These are phyloP conservation scores for Candida cerambycidarum DNA, from an alignment of 805 yeast genomes.

Conservation along the genomic window DNA sequence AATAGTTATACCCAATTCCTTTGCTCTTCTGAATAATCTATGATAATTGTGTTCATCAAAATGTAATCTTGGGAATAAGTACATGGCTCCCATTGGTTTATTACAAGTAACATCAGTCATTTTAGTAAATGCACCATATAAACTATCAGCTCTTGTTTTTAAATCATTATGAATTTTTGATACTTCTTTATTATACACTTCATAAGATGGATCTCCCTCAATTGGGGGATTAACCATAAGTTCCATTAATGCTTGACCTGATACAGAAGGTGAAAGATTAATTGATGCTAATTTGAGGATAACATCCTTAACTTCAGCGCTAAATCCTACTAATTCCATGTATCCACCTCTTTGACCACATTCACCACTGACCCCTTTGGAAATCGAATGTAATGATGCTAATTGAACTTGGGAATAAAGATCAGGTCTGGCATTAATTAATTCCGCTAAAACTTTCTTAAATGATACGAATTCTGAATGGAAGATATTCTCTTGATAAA, in stretches of 20 bases:
- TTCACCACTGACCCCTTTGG: slow-evolving; percentile 97
- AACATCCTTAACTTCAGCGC: slow-evolving; percentile 63
- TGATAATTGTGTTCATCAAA: slow-evolving; percentile 49
- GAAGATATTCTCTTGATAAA: slow-evolving; percentile 91
- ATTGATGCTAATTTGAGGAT: slow-evolving; percentile 86
- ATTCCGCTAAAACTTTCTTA: slow-evolving; percentile 70
- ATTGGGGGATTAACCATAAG: slow-evolving; percentile 91
- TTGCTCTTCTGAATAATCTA: slow-evolving; percentile 63
- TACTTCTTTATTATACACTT: slow-evolving; percentile 63
- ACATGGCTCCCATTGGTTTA: slow-evolving; percentile 97
- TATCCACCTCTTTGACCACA: slow-evolving; percentile 99
- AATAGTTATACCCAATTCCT: slow-evolving; percentile 53
- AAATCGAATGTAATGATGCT: slow-evolving; percentile 94
- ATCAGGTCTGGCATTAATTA: slow-evolving; percentile 55
- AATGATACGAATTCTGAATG: slow-evolving; percentile 79
- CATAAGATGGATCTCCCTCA: slow-evolving; percentile 73
- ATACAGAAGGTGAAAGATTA: slow-evolving; percentile 88
- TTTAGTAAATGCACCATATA: slow-evolving; percentile 67
- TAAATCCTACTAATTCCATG: slow-evolving; percentile 88
- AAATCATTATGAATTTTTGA: slow-evolving; percentile 60
- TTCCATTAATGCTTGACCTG: slow-evolving; percentile 92
- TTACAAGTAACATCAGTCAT: slow-evolving; percentile 87
- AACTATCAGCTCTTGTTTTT: slow-evolving; percentile 56
- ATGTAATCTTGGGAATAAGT: slow-evolving; percentile 78
- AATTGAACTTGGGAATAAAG: slow-evolving; percentile 72